A percentile compares a stretch with the other conserved stretches of the same genome.
These are phyloP conservation scores for Euphrasia arctica DNA, from an alignment of 305 asterid species.

Conservation along the genomic window DNA sequence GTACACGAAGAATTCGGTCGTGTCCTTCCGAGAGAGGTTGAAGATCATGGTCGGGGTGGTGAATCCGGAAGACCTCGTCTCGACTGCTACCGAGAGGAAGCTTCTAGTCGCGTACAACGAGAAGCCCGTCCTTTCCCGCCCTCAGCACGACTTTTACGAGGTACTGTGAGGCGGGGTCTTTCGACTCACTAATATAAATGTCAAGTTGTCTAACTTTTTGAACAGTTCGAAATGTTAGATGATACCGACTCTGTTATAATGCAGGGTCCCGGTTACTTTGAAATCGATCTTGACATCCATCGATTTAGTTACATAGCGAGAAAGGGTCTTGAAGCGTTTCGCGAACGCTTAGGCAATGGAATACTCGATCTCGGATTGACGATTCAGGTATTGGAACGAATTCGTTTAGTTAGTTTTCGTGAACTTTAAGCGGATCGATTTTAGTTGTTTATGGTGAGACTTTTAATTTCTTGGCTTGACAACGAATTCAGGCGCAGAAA, in stretches of 20 bases:
- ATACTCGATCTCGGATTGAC: constrained; percentile 55
- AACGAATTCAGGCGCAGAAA: constrained; percentile 67
- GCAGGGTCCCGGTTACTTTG: constrained; percentile 53
- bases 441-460: background rate
- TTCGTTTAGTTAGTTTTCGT: too few species aligned
- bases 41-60: constrained; percentile 57
- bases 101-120: constrained; percentile 53
- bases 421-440: too few species aligned
- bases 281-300: constrained; percentile 53
- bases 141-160: constrained; percentile 48
- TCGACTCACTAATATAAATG: too few species aligned
- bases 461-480: background rate
- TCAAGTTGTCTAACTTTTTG: too few species aligned
- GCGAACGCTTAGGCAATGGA: constrained; percentile 42
- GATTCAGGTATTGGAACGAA: constrained; percentile 38
- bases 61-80: constrained; percentile 48
- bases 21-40: constrained; percentile 48
- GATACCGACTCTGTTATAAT: background rate
- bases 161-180: constrained; percentile 13
- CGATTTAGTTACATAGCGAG: constrained; percentile 59
- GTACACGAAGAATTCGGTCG: constrained; percentile 35
- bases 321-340: constrained; percentile 55
- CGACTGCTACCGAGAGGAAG: constrained; percentile 46
- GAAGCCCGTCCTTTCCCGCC: constrained; percentile 61
- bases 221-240: background rate